phyloP scores from a whole-genome alignment of 306 rosid species.

The Glycine soja region DNA sequence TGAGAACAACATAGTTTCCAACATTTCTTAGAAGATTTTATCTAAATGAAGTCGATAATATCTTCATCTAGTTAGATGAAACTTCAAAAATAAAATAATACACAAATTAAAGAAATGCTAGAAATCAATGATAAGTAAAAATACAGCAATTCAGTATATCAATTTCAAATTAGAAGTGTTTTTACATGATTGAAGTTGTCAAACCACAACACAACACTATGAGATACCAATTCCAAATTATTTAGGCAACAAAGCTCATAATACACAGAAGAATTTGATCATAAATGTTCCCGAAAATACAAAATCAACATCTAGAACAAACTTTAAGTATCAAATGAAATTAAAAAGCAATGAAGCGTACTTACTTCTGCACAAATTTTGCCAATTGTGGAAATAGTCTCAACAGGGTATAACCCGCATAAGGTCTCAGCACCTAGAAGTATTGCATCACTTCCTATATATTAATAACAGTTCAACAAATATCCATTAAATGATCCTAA shows the following conservation, averaged over 20 bases:
- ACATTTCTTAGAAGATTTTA: no score
- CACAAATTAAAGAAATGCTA: no score
- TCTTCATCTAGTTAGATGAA: no score
- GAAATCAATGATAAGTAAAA: no score
- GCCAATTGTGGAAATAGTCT: slow-evolving; percentile 93
- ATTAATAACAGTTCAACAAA: slow-evolving; percentile 45
- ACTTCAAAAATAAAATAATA: no score
- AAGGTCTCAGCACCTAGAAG: slow-evolving; percentile 98
- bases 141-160: no score
- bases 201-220: slow-evolving; percentile 25
- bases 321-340: slow-evolving; percentile 39
- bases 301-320: slow-evolving; percentile 29
- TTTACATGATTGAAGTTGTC: slow-evolving; percentile 8
- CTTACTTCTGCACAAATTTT: slow-evolving; percentile 89
- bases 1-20: not conserved
- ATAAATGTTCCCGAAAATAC: not conserved
- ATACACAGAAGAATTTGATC: no score
- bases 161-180: not conserved
- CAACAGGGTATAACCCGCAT: slow-evolving; percentile 93
- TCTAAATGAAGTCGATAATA: no score
- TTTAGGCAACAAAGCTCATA: not conserved
- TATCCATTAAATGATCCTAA: slow-evolving; percentile 10
- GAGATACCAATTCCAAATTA: slow-evolving; percentile 30
- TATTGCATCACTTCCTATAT: slow-evolving; percentile 96
- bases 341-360: slow-evolving; percentile 14